A percentile compares a stretch with the other conserved stretches of the same genome.
phyloP scores from a whole-genome alignment of 2,329 filamentous ascomycete species.

The Cladosporium sp. region DNA sequence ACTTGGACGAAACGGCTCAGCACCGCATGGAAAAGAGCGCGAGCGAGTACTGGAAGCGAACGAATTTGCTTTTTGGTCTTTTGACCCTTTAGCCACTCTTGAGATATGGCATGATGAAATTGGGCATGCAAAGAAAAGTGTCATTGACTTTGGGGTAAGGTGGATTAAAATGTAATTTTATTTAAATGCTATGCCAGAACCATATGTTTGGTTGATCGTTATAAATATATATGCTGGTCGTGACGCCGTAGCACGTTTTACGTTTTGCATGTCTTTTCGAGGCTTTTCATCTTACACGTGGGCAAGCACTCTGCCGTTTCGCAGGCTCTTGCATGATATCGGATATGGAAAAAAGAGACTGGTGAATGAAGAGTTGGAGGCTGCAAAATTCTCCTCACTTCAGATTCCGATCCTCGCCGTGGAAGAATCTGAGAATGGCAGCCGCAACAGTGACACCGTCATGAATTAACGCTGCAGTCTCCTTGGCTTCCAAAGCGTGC shows the following conservation, averaged over 20 bases:
- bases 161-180: too few relatives aligned
- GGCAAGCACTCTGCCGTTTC: too few relatives aligned
- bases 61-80: slow-evolving; percentile 74
- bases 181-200: too few relatives aligned
- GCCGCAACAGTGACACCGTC: slow-evolving; percentile 37
- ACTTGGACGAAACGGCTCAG: slow-evolving; percentile 42
- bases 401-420: slow-evolving; percentile 45
- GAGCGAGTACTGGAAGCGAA: slow-evolving; percentile 77
- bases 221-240: too few relatives aligned
- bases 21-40: slow-evolving; percentile 58
- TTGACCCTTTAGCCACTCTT: slow-evolving; percentile 37
- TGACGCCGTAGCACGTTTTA: too few relatives aligned
- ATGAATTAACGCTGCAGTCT: slow-evolving; percentile 37
- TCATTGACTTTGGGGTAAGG: not conserved
- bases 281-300: too few relatives aligned
- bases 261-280: too few relatives aligned
- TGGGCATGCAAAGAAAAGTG: not conserved
- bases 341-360: too few relatives aligned
- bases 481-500: slow-evolving; percentile 34
- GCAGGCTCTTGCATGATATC: too few relatives aligned
- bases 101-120: not conserved
- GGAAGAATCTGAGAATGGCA: slow-evolving; percentile 44
- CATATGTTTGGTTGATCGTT: too few relatives aligned
- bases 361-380: too few relatives aligned
- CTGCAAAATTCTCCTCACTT: too few relatives aligned